Evolutionary conservation across 2,329 filamentous ascomycete species (phyloP), one percentile per base, ranked within the genome.

Genomic region (Hawksworthiomyces lignivorus): DNA sequence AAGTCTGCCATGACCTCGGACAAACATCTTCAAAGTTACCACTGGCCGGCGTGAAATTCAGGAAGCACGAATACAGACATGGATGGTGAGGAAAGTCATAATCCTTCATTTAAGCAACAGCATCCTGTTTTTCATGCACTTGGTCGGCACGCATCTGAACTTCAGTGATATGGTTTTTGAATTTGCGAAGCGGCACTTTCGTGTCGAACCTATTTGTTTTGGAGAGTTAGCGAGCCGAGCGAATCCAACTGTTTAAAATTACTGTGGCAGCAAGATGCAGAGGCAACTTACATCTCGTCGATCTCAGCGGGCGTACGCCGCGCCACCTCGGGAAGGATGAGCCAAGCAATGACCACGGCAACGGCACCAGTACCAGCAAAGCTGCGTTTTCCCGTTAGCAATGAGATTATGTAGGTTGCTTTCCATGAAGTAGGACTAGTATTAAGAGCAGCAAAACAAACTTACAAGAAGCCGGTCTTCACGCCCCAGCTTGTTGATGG

Each of bases 131-230:
- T 7, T 41, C 43, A 18, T 41, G 30, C 20, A 45, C 20, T 14
- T 44, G 35, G 19, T 43, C 73, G 65, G 53, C 84, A 84, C 52
- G 81, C 36, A 47, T 31, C 30, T 47, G 41, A 14, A 49, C 47
- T 17, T 47, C 41, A 5, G 47, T 49, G 33, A 45, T 15, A 19
- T 45, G 41, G 6, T 32, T 43, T 12, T 39, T 36, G 24, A 48
- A 50, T 11, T 39, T 41, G 22, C 48, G 43, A 7, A 45, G 36
- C 3, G 36, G 22, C 8, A 49, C 47, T 3, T 37, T 40, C 19
- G 44, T 43, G 4, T 36, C 38, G 24, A 49, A 49, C 18, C 41
- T 44, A n/a, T 32, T 17, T 26, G n/a, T 34, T 17, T 32, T 20
- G 33, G 17, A 36, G n/a, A n/a, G n/a, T 26, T 26, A 26, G 8